These are phyloP conservation scores for Colletotrichum ledebouriae DNA, from an alignment of 2,329 filamentous ascomycete species.

Conservation along the genomic window DNA sequence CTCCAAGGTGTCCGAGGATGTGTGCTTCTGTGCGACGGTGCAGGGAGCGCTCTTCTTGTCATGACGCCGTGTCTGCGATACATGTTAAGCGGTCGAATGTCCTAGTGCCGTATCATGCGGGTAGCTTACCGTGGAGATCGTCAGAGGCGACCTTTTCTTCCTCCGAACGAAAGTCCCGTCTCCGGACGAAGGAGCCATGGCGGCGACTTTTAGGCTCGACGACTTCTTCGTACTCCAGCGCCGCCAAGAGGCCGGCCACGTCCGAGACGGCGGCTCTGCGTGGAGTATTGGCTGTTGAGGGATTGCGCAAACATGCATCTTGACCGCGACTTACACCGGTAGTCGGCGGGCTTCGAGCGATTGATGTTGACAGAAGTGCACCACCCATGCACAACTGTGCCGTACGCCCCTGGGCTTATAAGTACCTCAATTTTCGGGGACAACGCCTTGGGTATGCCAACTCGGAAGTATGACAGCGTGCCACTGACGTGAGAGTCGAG, in stretches of 20 bases:
- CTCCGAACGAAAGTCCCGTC: background rate
- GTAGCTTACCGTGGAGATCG: background rate
- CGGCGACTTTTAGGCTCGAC: background rate
- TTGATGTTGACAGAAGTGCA: background rate
- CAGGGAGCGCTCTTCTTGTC: background rate
- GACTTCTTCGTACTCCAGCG: conserved; percentile 19
- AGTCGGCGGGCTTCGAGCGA: background rate
- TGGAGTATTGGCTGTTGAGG: conserved; percentile 4
- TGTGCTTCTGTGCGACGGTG: background rate
- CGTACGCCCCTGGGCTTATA: background rate
- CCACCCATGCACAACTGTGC: too few species aligned
- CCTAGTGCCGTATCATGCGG: background rate
- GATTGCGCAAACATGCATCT: conserved; percentile 37
- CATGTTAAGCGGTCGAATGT: background rate
- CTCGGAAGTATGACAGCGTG: conserved; percentile 2
- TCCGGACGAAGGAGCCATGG: background rate
- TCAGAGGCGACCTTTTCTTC: background rate
- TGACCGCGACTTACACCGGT: conserved; percentile 9
- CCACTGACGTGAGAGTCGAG: background rate
- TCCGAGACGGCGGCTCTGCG: background rate
- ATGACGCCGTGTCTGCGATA: background rate
- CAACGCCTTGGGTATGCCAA: conserved; percentile 1
- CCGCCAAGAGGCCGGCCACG: conserved; percentile 1
- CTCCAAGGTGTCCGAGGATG: background rate
- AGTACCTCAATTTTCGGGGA: background rate